Evolutionary conservation across 1,284 basidiomycete genomes (phyloP), one percentile per base, ranked within the genome.

Genomic region (Leccinum colubrinum): DNA sequence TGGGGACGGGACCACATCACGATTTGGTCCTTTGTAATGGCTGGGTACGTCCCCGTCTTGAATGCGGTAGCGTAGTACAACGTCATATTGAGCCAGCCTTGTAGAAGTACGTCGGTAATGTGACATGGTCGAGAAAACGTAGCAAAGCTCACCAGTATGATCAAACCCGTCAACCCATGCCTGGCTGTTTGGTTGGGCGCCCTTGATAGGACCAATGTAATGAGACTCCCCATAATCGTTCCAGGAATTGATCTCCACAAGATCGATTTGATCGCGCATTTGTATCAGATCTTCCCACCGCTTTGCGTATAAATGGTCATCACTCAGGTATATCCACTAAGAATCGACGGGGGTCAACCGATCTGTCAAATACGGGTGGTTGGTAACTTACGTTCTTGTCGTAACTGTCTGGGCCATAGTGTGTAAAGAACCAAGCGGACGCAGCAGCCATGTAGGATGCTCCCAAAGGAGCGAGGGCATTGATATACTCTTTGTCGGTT

Each of bases 361-460:
- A 55, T 41, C 30, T 15, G 48, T 41, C 33, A 52, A 52, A n/a
- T 53, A 55, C 5, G 41, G 54, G 37, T 35, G 20, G 33, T 8
- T 4, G 22, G 35, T 3, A 15, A 73, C 83, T 67, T 64, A 91
- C 91, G 74, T 94, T 94, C 79, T 95, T 94, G 79, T 94, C 87
- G 75, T 85, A 93, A 0, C 82, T 79, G 50, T 87, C 72, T 3
- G 79, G 75, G 33, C 83, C 78, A 68, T 88, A 91, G 67, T 91
- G 89, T 7, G 92, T 93, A 79, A 88, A 94, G 80, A 94, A 94
- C 82, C 84, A 86, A 53, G 90, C 86, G 14, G 87, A 86, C 27
- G 89, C 83, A 22, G 83, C 75, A 22, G 79, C 80, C 59, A 72
- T 66, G 41, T 71, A 72, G 4, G 65, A 64, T 59, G 72, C 72